phyloP scores from a whole-genome alignment of 768 basidiomycete genomes.

The Panellus pusillus region DNA sequence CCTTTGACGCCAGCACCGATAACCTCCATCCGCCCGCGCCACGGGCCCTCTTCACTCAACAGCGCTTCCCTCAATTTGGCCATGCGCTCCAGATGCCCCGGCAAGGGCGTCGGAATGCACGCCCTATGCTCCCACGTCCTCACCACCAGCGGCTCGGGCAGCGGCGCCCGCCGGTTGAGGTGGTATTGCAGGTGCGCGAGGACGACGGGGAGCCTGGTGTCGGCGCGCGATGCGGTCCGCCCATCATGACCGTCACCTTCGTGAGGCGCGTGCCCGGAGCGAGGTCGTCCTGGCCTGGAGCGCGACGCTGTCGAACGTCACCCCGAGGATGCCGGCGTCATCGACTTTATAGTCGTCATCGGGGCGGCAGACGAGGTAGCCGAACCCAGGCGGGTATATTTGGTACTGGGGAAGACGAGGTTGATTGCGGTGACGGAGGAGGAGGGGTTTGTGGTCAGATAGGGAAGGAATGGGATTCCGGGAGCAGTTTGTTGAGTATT shows the following conservation, averaged over 20 bases:
- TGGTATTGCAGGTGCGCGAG: constrained; percentile 44
- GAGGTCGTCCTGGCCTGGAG: constrained; percentile 51
- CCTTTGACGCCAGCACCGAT: constrained; percentile 87
- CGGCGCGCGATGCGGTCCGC: constrained; percentile 62
- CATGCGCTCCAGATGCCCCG: constrained; percentile 76
- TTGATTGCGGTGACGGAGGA: constrained; percentile 89
- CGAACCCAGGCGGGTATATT: constrained; percentile 87
- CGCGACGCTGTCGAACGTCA: constrained; percentile 86
- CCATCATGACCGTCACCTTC: constrained; percentile 90
- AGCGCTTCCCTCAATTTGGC: constrained; percentile 51
- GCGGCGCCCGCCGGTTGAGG: constrained; percentile 33
- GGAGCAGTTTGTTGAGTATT: constrained; percentile 45
- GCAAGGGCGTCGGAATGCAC: constrained; percentile 78
- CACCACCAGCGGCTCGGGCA: constrained; percentile 59
- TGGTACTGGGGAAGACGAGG: constrained; percentile 68
- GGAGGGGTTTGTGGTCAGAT: constrained; percentile 66
- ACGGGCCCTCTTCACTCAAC: constrained; percentile 24
- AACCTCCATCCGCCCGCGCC: constrained; percentile 58
- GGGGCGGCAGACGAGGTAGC: constrained; percentile 89
- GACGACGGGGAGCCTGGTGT: constrained; percentile 28
- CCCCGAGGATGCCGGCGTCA: constrained; percentile 66
- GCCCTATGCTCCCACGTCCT: constrained; percentile 52
- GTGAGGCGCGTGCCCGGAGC: constrained; percentile 42
- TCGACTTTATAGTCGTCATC: constrained; percentile 47
- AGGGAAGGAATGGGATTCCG: constrained; percentile 47